Base-by-base conservation (phyloP, 2,329 filamentous ascomycete genomes). In the Fonsecaea multimorphosa region DNA sequence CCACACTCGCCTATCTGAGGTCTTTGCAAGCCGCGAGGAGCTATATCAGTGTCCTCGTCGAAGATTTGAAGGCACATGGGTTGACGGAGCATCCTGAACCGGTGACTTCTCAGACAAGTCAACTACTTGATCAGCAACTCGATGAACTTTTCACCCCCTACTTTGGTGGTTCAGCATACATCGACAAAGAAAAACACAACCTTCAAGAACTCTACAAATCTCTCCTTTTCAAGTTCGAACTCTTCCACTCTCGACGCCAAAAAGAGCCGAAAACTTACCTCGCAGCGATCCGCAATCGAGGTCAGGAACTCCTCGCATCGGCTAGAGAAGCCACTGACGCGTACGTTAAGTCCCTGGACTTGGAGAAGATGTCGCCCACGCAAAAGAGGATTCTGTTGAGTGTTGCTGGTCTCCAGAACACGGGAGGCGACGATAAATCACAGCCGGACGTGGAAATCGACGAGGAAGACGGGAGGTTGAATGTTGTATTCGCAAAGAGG, bases 11-110 rank as follows among this genome's bases (percentile, higher is more conserved):
- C 1, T 99, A 97, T 75, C 80, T 99, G 32, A 88, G 95, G 67
- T 95, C 92, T 14, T 77, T 99, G 12, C 96, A 99, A 78, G 91
- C 94, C 7, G 95, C 95, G 0, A 87, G 93, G 71, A 91, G 88
- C 70, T 98, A 96, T 73, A 95, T 99, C 72, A 90, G 91, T 69
- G 83, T 89, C 5, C 79, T 99, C 27, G 89, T 98, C 7, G 95
- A 99, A 73, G 95, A 98, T 70, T 81, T 99, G 60, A 99, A 99
- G 78, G 84, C 91, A 0, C 96, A 99, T 74, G 95, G 96, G 3
- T 81, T 99, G 71, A 98, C 94, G 3, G 96, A 99, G 75, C 91
- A 98, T 73, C 95, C 95, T 0, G 95, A 98, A 72, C 89, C 93
- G 0, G 93, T 91, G 61, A 95, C 93, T 1, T 89, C 92, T 0